A percentile compares a stretch with the other conserved stretches of the same genome.
phyloP scores from a whole-genome alignment of 108 stramenopile genomes.

The Thalassiosira profunda region DNA sequence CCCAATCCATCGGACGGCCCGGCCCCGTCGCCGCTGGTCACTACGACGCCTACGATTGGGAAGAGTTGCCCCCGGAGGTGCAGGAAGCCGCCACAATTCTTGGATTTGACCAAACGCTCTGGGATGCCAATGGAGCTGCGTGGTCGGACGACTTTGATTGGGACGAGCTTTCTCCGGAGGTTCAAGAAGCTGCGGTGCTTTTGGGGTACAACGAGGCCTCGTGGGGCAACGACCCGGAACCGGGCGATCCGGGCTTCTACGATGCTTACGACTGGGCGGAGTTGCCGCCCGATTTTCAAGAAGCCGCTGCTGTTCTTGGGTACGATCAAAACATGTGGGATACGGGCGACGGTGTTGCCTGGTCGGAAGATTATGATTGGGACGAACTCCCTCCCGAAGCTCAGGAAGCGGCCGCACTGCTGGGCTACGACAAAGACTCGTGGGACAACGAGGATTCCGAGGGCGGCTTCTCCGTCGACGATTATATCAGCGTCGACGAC shows the following conservation, averaged over 20 bases:
- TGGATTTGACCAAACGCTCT: constrained; percentile 4
- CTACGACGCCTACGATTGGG: constrained; percentile 18
- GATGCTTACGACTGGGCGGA: constrained; percentile 6
- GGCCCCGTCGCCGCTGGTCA: constrained; percentile 5
- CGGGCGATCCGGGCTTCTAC: neutral
- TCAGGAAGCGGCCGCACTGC: constrained; percentile 41
- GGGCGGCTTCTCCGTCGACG: neutral
- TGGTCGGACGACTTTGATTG: constrained; percentile 12
- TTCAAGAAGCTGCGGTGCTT: constrained; percentile 46
- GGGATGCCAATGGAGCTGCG: constrained; percentile 9
- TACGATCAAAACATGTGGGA: constrained; percentile 5
- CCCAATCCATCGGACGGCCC: constrained; percentile 33
- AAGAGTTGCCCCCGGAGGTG: constrained; percentile 12
- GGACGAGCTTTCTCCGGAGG: constrained; percentile 38
- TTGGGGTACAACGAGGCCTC: constrained; percentile 50
- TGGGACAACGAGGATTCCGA: neutral
- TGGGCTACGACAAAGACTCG: neutral
- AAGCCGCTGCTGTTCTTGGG: constrained; percentile 19
- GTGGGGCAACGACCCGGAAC: constrained; percentile 31
- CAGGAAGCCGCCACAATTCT: constrained; percentile 2
- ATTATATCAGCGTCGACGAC: neutral
- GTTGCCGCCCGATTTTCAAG: constrained; percentile 4
- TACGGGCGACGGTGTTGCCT: neutral
- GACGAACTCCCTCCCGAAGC: constrained; percentile 37
- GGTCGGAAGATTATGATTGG: no score